Conservation (phyloP, 1,139 yeast species). For the Sugiyamaella novakii region DNA sequence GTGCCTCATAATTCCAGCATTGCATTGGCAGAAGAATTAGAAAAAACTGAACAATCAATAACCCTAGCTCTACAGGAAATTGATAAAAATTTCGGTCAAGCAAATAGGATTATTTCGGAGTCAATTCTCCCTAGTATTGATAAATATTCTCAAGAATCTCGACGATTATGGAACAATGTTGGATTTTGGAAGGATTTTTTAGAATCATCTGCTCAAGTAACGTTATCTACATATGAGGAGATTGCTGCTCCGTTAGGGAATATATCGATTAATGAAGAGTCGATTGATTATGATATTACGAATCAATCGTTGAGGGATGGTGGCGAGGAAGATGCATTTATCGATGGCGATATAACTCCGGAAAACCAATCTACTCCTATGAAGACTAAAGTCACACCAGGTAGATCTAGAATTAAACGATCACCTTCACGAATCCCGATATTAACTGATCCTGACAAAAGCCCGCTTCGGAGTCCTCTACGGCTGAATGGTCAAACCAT, state of each 20-base stretch:
- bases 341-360: constrained; percentile 7
- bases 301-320: neutral
- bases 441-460: constrained; percentile 10
- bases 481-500: constrained; percentile 6
- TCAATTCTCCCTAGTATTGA: constrained; percentile 63
- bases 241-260: constrained; percentile 19
- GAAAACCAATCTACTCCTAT: constrained; percentile 19
- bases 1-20: constrained; percentile 19
- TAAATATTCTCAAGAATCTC: constrained; percentile 57
- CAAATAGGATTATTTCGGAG: constrained; percentile 65
- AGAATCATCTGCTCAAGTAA: constrained; percentile 74
- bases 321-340: neutral
- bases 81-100: constrained; percentile 66
- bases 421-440: constrained; percentile 16
- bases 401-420: constrained; percentile 1
- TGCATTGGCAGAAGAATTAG: constrained; percentile 54
- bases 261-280: constrained; percentile 19
- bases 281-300: constrained; percentile 10
- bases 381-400: neutral
- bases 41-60: constrained; percentile 77
- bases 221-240: constrained; percentile 60
- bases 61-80: constrained; percentile 78
- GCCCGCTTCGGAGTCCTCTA: constrained; percentile 19
- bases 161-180: constrained; percentile 57
- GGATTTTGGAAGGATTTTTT: constrained; percentile 75